Evolutionary conservation across 23 red algal genomes (phyloP), one percentile per base, ranked within the genome.

Genomic region (Cyanidiococcus yangmingshanensis): DNA sequence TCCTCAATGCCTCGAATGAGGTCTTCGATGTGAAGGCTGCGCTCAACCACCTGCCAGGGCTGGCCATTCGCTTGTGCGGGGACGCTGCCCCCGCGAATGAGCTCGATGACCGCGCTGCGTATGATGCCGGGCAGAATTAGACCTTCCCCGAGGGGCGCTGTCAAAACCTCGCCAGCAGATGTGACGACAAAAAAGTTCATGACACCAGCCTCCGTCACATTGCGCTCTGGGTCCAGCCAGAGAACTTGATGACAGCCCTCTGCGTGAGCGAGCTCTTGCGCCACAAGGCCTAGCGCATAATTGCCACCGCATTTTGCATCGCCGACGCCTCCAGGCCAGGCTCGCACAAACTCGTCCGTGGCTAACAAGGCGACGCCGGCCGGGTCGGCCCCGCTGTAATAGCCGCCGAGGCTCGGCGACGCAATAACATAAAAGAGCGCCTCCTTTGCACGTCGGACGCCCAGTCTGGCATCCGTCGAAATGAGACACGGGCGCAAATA

Each of bases 121-220:
- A 50, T 77, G 30, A 77, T 40, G 0, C 75, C 75, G n/a, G 75
- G 75, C 40, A 77, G 36, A 31, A 77, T 77, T 16, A 50, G 39
- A 26, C 75, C 75, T 25, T 25, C 32, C 38, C 50, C 40, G 0
- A 77, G 30, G 16, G 75, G 39, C 2, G 75, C 39, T 1, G 75
- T 77, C 39, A 34, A 17, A 37, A 77, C 75, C 75, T 34, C 75
- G 0, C 75, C 75, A 0, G 26, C 18, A 30, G 26, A 39, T 15
- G 30, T 50, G 30, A 77, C 75, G 0, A 30, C 75, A 40, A 77
- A 77, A 77, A 77, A 77, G 75, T 77, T 77, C 75, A 77, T 77
- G 17, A 77, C 41, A 16, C 75, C 75, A 18, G 39, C 38, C 75
- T 77, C 75, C 31, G 75, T 50, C 0, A 77, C 75, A 31, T 1